Percentiles rank a stretch among this genome's conserved stretches.
Evolutionary conservation across 2,329 filamentous ascomycete genomes (phyloP).

Genomic region (Sordariomycetes sp.): DNA sequence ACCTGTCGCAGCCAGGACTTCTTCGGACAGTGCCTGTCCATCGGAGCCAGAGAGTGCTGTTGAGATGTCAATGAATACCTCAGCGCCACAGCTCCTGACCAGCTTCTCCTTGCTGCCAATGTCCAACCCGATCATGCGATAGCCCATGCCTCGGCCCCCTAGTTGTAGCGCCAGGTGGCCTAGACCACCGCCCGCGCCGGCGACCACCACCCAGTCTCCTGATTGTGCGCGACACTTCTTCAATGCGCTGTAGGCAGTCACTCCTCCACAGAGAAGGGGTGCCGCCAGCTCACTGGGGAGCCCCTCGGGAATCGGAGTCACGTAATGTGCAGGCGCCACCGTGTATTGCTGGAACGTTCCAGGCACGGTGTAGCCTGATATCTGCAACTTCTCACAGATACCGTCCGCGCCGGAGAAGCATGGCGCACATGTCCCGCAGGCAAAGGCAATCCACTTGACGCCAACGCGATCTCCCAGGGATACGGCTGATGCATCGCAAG

Average conservation of each 20-base stretch:
- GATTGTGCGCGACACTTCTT: constrained; percentile 57
- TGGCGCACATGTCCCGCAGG: constrained; percentile 38
- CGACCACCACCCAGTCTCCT: constrained; percentile 63
- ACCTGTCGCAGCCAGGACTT: constrained; percentile 9
- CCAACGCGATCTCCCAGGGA: constrained; percentile 62
- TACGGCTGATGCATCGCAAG: constrained; percentile 42
- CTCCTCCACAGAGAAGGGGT: constrained; percentile 60
- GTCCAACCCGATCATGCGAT: constrained; percentile 18
- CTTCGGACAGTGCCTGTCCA: constrained; percentile 27
- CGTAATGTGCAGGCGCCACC: constrained; percentile 25
- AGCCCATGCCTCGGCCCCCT: constrained; percentile 15
- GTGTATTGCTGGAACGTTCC: constrained; percentile 15
- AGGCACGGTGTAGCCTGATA: constrained; percentile 14
- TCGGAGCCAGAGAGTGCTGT: no score
- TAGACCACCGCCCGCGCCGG: constrained; percentile 37
- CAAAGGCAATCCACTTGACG: constrained; percentile 56
- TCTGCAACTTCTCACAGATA: constrained; percentile 5
- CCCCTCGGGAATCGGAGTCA: constrained; percentile 26
- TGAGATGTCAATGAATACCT: constrained; percentile 38
- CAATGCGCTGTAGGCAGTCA: constrained; percentile 60
- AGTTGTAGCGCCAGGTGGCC: constrained; percentile 11
- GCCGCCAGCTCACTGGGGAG: constrained; percentile 27
- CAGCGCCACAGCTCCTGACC: constrained; percentile 16
- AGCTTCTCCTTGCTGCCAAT: constrained; percentile 13
- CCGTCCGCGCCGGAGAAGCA: constrained; percentile 3